These are phyloP conservation scores for Sphaerulina vaccinii DNA, from an alignment of 2,329 filamentous ascomycete species.

Conservation along the genomic window DNA sequence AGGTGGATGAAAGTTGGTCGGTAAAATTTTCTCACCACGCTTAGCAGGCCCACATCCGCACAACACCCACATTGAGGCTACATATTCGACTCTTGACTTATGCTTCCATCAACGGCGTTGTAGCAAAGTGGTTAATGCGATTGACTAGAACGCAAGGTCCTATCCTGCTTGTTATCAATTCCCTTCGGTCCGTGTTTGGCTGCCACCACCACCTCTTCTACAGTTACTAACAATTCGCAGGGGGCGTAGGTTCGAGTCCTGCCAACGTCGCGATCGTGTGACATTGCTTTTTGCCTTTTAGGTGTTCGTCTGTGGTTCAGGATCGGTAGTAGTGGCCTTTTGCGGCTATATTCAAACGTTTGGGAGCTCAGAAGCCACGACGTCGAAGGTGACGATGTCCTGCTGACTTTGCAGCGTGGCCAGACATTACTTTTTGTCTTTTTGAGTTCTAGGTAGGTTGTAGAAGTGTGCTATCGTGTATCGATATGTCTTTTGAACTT, in stretches of 20 bases:
- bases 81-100: background rate
- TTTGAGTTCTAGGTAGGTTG: too few species aligned
- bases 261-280: slow-evolving; percentile 4
- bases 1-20: too few species aligned
- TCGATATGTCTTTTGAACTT: too few species aligned
- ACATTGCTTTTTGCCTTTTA: background rate
- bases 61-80: too few species aligned
- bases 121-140: slow-evolving; percentile 27
- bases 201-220: background rate
- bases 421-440: too few species aligned
- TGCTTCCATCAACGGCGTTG: slow-evolving; percentile 3
- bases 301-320: background rate
- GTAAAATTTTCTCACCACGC: too few species aligned
- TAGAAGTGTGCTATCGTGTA: too few species aligned
- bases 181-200: slow-evolving; percentile 14
- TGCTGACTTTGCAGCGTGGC: too few species aligned
- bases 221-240: too few species aligned
- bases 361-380: too few species aligned
- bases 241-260: slow-evolving; percentile 22
- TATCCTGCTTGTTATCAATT: slow-evolving; percentile 14
- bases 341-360: too few species aligned
- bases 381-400: too few species aligned
- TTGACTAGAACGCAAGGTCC: slow-evolving; percentile 11
- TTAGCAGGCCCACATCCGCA: background rate
- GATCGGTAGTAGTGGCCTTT: background rate